Conservation (phyloP, 176 grass and related monocot genomes). For the Guadua angustifolia region DNA sequence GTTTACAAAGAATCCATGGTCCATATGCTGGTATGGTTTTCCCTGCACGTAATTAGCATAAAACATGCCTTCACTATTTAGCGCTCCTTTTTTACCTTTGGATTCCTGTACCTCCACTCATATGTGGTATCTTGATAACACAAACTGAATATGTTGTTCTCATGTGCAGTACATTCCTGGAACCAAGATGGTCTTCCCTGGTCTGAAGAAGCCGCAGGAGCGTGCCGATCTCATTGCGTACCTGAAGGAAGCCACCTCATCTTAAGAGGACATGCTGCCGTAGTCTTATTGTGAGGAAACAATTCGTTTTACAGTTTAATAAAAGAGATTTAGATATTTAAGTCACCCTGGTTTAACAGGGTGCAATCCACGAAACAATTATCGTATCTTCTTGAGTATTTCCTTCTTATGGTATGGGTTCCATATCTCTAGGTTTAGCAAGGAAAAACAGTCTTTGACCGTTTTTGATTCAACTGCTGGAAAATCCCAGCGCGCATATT, state of each 20-base stretch:
- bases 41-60: neutral
- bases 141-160: neutral
- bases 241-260: conserved; percentile 71
- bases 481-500: conserved; percentile 46
- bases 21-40: neutral
- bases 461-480: conserved; percentile 41
- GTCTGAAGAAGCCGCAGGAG: conserved; percentile 93
- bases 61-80: neutral
- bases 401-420: conserved; percentile 32
- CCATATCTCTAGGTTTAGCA: conserved; percentile 55
- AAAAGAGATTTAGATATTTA: conserved; percentile 45
- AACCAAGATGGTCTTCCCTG: conserved; percentile 99
- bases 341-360: conserved; percentile 41
- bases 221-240: conserved; percentile 87
- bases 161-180: conserved; percentile 92
- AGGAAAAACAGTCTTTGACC: conserved; percentile 32
- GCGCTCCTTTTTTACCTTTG: neutral
- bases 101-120: neutral
- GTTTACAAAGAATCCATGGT: neutral
- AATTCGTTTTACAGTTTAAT: conserved; percentile 64
- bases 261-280: conserved; percentile 9
- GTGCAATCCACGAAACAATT: conserved; percentile 48
- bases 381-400: conserved; percentile 19
- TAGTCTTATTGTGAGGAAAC: neutral
- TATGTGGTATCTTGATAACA: neutral